Conservation (phyloP, 345 rosid species). For the Abelmoschus esculentus region DNA sequence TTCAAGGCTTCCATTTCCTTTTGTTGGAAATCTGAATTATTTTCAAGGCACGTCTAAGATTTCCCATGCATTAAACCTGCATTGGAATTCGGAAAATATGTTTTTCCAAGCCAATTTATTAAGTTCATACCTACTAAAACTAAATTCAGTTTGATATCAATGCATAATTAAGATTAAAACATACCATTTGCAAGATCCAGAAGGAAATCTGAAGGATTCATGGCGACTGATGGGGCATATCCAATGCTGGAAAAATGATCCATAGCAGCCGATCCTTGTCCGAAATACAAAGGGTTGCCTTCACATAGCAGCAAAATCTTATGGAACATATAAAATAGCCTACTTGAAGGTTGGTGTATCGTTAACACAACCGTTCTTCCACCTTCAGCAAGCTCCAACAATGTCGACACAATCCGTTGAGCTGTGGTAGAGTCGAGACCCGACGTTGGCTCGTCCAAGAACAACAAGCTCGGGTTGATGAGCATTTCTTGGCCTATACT, state of each 20-base stretch:
- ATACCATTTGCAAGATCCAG: conserved; percentile 52
- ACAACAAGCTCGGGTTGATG: conserved; percentile 47
- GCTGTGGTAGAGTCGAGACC: conserved; percentile 58
- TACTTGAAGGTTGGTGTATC: conserved; percentile 56
- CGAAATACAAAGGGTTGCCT: conserved; percentile 44
- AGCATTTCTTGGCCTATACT: conserved; percentile 57
- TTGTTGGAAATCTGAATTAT: neutral
- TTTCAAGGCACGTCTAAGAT: neutral
- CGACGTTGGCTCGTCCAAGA: conserved; percentile 53
- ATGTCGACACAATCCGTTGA: conserved; percentile 35
- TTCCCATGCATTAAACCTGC: neutral
- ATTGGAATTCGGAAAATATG: neutral
- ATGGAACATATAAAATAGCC: conserved; percentile 57
- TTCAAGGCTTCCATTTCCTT: no score
- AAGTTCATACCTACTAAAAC: neutral
- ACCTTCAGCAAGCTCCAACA: conserved; percentile 36
- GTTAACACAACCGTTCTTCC: conserved; percentile 48
- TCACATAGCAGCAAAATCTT: conserved; percentile 49
- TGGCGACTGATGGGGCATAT: conserved; percentile 31
- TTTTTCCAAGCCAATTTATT: neutral
- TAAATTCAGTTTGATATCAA: neutral
- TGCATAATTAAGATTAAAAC: conserved; percentile 8
- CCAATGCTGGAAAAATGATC: conserved; percentile 42
- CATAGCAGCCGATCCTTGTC: conserved; percentile 34
- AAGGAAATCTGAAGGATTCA: conserved; percentile 57